These are phyloP conservation scores for Cyclaneusma minus DNA, from an alignment of 2,329 filamentous ascomycete genomes.

Conservation along the genomic window DNA sequence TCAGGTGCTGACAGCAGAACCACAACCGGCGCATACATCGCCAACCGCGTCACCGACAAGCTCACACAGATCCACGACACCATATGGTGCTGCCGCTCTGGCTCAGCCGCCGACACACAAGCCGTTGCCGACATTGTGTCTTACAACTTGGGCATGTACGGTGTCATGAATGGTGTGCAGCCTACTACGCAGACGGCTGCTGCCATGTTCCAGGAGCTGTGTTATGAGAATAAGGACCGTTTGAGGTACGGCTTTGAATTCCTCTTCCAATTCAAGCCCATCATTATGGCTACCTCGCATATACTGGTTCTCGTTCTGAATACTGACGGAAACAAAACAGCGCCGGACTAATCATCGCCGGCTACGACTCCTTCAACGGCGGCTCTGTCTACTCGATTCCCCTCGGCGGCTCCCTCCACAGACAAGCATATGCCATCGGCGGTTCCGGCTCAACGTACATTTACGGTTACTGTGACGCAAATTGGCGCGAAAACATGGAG, in stretches of 20 bases:
- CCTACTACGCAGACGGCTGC: conserved; percentile 93
- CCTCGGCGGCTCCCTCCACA: conserved; percentile 90
- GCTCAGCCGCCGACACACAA: conserved; percentile 93
- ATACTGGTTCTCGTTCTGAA: conserved; percentile 1
- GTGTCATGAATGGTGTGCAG: conserved; percentile 73
- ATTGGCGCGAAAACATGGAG: conserved; percentile 93
- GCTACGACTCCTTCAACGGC: conserved; percentile 87
- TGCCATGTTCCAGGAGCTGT: conserved; percentile 93
- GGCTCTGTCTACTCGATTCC: conserved; percentile 97
- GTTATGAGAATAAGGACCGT: conserved; percentile 92
- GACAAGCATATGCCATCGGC: conserved; percentile 89
- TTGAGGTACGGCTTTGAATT: conserved; percentile 66
- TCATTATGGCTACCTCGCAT: too few relatives aligned
- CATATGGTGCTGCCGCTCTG: conserved; percentile 98
- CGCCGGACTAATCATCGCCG: conserved; percentile 95
- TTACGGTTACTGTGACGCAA: conserved; percentile 93
- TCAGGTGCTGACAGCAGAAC: conserved; percentile 87
- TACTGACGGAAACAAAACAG: conserved; percentile 30
- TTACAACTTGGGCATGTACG: conserved; percentile 88
- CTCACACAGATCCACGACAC: conserved; percentile 96
- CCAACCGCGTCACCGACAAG: conserved; percentile 98
- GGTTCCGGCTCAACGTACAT: conserved; percentile 98
- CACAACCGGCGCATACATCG: conserved; percentile 95
- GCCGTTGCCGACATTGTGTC: conserved; percentile 96
- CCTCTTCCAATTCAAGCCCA: conserved; percentile 2